phyloP scores from a whole-genome alignment of 495 filamentous ascomycete genomes.

The Sabuloglossum arenarium region DNA sequence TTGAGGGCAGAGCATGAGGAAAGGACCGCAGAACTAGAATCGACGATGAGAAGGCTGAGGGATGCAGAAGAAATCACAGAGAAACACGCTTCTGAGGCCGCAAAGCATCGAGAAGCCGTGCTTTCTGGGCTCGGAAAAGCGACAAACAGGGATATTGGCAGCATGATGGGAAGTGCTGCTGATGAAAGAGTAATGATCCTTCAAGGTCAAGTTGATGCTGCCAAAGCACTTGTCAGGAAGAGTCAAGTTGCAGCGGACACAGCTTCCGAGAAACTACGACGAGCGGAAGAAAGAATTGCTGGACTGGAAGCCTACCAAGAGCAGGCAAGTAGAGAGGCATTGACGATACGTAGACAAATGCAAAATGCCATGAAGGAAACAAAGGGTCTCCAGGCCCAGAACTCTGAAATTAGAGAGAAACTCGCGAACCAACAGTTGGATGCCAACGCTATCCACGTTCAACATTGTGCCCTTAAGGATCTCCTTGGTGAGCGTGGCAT shows the following conservation, averaged over 20 bases:
- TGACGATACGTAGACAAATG: slow-evolving; percentile 73
- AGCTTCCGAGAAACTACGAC: slow-evolving; percentile 69
- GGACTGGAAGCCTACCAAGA: slow-evolving; percentile 93
- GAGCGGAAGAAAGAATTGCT: slow-evolving; percentile 88
- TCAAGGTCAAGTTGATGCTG: slow-evolving; percentile 56
- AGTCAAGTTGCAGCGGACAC: slow-evolving; percentile 81
- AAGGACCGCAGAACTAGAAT: slow-evolving; percentile 58
- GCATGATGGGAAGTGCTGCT: slow-evolving; percentile 29
- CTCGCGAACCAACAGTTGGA: slow-evolving; percentile 71
- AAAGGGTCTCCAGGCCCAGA: slow-evolving; percentile 52
- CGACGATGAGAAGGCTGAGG: slow-evolving; percentile 44
- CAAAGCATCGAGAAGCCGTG: slow-evolving; percentile 66
- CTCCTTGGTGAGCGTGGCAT: slow-evolving; percentile 75
- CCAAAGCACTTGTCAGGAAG: slow-evolving; percentile 59
- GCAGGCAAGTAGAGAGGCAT: slow-evolving; percentile 78
- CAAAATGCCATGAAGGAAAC: slow-evolving; percentile 63
- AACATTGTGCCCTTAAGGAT: slow-evolving; percentile 79
- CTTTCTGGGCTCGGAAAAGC: slow-evolving; percentile 64
- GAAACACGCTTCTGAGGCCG: slow-evolving; percentile 67
- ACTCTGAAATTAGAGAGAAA: slow-evolving; percentile 56
- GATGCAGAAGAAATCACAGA: slow-evolving; percentile 88
- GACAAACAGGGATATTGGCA: slow-evolving; percentile 26
- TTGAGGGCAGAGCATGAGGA: slow-evolving; percentile 75
- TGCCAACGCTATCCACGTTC: slow-evolving; percentile 71
- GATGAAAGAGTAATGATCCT: slow-evolving; percentile 60